phyloP scores from a whole-genome alignment of 75 land plant species.

The Gnetum montanum region DNA sequence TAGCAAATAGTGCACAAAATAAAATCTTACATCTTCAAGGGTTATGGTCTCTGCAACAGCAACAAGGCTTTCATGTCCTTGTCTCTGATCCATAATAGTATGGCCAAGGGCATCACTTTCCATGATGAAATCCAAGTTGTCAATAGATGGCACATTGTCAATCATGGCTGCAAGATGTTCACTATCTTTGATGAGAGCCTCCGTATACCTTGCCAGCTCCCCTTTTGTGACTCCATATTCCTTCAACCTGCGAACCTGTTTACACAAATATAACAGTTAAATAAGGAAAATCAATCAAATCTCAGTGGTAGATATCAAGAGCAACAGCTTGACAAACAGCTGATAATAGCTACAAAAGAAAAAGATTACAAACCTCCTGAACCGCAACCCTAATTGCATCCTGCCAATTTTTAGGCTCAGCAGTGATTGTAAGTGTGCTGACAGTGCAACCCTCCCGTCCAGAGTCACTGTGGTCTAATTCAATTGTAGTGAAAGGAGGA shows the following conservation, averaged over 20 bases:
- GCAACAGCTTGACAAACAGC: background rate
- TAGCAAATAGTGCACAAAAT: too few relatives aligned
- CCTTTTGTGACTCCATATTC: constrained; percentile 97
- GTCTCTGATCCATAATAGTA: constrained; percentile 92
- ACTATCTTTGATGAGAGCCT: constrained; percentile 90
- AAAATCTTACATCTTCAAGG: constrained; percentile 72
- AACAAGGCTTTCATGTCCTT: constrained; percentile 87
- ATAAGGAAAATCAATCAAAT: background rate
- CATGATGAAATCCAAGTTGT: constrained; percentile 96
- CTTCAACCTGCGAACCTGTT: constrained; percentile 90
- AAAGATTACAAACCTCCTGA: constrained; percentile 63
- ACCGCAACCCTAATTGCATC: constrained; percentile 94
- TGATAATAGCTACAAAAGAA: constrained; percentile 1
- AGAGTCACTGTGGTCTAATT: constrained; percentile 99
- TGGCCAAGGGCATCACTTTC: constrained; percentile 98
- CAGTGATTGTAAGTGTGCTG: constrained; percentile 91
- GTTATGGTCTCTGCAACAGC: constrained; percentile 90
- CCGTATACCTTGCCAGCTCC: constrained; percentile 86
- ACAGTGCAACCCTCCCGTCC: constrained; percentile 99
- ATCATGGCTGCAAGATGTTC: constrained; percentile 98
- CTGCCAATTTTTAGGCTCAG: constrained; percentile 88
- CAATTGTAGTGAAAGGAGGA: constrained; percentile 95
- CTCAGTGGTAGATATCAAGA: background rate
- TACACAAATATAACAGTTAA: background rate
- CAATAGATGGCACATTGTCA: constrained; percentile 93